Percentiles rank a stretch among this genome's conserved stretches.
Evolutionary conservation across 2,329 filamentous ascomycete species (phyloP).

Genomic region (Colletotrichum camelliae): DNA sequence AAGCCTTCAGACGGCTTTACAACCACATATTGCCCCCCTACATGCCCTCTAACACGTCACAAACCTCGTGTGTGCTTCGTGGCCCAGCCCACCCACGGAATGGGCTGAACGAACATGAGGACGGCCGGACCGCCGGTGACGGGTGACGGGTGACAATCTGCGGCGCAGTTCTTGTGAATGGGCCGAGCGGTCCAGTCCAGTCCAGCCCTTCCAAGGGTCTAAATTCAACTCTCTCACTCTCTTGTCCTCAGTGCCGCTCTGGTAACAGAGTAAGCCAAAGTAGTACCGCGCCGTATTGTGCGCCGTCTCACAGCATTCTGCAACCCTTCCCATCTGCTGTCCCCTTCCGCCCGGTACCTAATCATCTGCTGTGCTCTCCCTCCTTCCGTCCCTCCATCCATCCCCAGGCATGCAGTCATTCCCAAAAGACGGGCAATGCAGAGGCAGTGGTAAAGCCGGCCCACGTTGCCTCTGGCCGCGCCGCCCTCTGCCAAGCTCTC

Average conservation of each 20-base stretch:
- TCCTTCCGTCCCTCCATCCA: background rate
- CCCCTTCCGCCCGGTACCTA: background rate
- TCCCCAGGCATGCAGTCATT: background rate
- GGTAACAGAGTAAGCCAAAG: background rate
- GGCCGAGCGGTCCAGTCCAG: background rate
- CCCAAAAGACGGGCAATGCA: background rate
- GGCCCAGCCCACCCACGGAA: background rate
- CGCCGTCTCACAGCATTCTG: background rate
- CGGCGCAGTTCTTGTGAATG: background rate
- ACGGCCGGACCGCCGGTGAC: background rate
- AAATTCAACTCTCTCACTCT: background rate
- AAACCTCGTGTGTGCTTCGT: background rate
- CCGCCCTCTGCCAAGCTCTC: background rate
- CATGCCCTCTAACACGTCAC: background rate
- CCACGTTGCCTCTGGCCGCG: background rate
- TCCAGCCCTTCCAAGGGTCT: background rate
- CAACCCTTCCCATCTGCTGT: background rate
- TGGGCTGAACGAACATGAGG: background rate
- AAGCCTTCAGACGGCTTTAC: background rate
- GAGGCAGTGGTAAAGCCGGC: background rate
- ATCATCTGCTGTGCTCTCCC: background rate
- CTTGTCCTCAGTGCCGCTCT: background rate
- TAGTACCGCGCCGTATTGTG: background rate
- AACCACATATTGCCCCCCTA: background rate
- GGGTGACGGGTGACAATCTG: slow-evolving; percentile 11